phyloP scores from a whole-genome alignment of 1,284 basidiomycete species.

The Apiotrichum sp. region DNA sequence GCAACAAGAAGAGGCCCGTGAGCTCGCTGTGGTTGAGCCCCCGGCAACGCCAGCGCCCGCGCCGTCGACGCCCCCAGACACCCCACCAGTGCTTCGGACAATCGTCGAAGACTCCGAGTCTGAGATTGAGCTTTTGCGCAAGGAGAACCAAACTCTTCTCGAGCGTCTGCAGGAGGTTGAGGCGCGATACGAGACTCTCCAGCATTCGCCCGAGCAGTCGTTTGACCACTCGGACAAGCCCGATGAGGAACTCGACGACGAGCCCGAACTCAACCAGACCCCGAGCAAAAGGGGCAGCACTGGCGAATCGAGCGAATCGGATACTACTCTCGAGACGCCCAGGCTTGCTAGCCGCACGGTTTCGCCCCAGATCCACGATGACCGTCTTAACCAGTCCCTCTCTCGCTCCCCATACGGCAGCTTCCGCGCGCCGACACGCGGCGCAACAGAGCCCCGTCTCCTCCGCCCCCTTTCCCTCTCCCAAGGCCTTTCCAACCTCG shows the following conservation, averaged over 20 bases:
- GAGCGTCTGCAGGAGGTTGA: slow-evolving; percentile 14
- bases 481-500: slow-evolving; percentile 88
- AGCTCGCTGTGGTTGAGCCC: slow-evolving; percentile 50
- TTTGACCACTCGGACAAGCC: slow-evolving; percentile 13
- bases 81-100: slow-evolving; percentile 16
- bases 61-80: slow-evolving; percentile 18
- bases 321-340: slow-evolving; percentile 15
- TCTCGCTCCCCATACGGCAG: slow-evolving; percentile 69
- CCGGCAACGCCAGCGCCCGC: slow-evolving; percentile 1
- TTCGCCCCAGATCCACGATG: slow-evolving; percentile 36
- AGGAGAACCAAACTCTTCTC: slow-evolving; percentile 16
- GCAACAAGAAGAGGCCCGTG: not conserved
- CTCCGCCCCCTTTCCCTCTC: slow-evolving; percentile 67
- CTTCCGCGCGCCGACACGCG: slow-evolving; percentile 26
- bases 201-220: slow-evolving; percentile 1
- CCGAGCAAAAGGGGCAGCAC: slow-evolving; percentile 16
- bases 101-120: slow-evolving; percentile 55
- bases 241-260: slow-evolving; percentile 18
- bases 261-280: slow-evolving; percentile 7
- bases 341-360: slow-evolving; percentile 14
- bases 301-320: slow-evolving; percentile 22
- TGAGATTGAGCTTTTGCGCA: slow-evolving; percentile 57
- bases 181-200: slow-evolving; percentile 9
- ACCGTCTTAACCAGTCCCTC: slow-evolving; percentile 90
- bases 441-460: slow-evolving; percentile 8